These are phyloP conservation scores for Breynia disticha DNA, from an alignment of 441 rosid genomes.

Conservation along the genomic window DNA sequence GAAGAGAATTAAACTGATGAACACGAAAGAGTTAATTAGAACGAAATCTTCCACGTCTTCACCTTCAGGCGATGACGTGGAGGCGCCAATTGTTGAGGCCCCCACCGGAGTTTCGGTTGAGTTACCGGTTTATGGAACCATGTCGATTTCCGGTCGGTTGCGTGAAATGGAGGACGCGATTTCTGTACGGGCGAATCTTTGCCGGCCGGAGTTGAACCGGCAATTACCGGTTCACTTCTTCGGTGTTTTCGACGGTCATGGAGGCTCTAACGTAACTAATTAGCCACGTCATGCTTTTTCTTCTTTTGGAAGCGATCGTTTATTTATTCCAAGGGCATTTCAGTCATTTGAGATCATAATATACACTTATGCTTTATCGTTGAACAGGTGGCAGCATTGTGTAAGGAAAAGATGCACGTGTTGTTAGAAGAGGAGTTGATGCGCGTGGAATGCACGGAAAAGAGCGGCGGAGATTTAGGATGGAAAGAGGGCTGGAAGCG, in stretches of 20 bases:
- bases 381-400: conserved; percentile 60
- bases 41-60: background rate
- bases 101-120: background rate
- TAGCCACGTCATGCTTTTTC: background rate
- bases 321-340: conserved; percentile 5
- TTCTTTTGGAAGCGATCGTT: background rate
- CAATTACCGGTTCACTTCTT: conserved; percentile 44
- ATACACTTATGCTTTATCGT: background rate
- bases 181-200: conserved; percentile 30
- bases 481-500: conserved; percentile 39
- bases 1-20: too few species aligned
- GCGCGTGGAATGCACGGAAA: conserved; percentile 19
- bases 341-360: conserved; percentile 11
- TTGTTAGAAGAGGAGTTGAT: conserved; percentile 46
- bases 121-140: conserved; percentile 43
- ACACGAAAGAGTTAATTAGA: too few species aligned
- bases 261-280: conserved; percentile 34
- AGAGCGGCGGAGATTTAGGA: background rate
- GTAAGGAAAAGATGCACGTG: conserved; percentile 60
- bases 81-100: conserved; percentile 2
- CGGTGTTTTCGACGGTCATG: conserved; percentile 57
- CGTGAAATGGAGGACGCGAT: conserved; percentile 76
- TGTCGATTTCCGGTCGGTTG: conserved; percentile 56
- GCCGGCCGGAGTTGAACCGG: conserved; percentile 39
- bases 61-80: conserved; percentile 6